phyloP scores from a whole-genome alignment of 164 flowering plant genomes.

The Stephania yunnanensis region DNA sequence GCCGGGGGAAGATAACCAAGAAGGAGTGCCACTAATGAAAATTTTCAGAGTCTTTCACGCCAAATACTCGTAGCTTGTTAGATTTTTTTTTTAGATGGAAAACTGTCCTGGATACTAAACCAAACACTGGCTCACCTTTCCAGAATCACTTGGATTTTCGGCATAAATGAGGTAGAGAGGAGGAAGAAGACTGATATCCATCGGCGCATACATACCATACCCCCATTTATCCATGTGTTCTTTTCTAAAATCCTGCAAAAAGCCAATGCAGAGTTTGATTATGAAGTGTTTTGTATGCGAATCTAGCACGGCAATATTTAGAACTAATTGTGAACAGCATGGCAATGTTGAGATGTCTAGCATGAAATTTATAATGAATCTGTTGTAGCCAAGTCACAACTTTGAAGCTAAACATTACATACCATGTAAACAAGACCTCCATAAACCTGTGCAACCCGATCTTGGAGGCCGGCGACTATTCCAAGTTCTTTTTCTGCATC shows the following conservation, averaged over 20 bases:
- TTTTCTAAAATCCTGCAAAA: constrained; percentile 68
- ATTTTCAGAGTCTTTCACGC: no score
- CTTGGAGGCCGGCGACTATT: constrained; percentile 97
- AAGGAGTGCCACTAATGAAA: no score
- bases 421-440: constrained; percentile 99
- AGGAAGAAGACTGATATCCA: constrained; percentile 77
- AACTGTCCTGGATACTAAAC: neutral
- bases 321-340: neutral
- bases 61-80: no score
- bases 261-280: neutral
- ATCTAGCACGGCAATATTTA: neutral
- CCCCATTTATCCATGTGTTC: constrained; percentile 73
- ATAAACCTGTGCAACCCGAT: constrained; percentile 95
- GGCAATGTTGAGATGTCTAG: neutral
- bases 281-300: neutral
- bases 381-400: neutral
- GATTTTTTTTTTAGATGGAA: neutral
- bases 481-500: constrained; percentile 92
- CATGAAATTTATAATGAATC: neutral
- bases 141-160: constrained; percentile 99
- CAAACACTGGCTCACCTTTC: constrained; percentile 52
- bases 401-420: constrained; percentile 11
- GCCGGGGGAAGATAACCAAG: no score
- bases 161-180: constrained; percentile 89
- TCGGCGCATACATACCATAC: constrained; percentile 67